Conservation (phyloP, 352 stramenopile genomes). For the Phytophthora cryptogea region DNA sequence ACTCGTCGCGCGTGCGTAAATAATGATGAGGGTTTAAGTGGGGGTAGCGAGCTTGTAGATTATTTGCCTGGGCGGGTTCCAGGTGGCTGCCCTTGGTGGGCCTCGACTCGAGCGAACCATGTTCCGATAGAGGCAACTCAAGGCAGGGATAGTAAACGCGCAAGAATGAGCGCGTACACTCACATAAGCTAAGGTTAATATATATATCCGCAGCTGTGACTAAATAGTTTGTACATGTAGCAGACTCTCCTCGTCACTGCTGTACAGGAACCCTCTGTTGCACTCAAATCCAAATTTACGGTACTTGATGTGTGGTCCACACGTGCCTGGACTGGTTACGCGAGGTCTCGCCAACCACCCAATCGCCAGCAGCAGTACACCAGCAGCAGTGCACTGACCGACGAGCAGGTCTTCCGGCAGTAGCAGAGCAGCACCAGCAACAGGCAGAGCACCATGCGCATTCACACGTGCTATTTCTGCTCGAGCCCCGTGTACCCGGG, state of each 20-base stretch:
- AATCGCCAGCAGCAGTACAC: slow-evolving; percentile 20
- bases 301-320: slow-evolving; percentile 21
- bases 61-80: slow-evolving; percentile 22
- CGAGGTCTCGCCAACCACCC: slow-evolving; percentile 26
- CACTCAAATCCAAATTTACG: slow-evolving; percentile 10
- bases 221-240: slow-evolving; percentile 1
- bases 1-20: slow-evolving; percentile 33
- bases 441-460: slow-evolving; percentile 84
- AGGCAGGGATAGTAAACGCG: slow-evolving; percentile 25
- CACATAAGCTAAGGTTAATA: slow-evolving; percentile 30
- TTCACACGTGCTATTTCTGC: slow-evolving; percentile 99
- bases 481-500: slow-evolving; percentile 99
- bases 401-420: slow-evolving; percentile 21
- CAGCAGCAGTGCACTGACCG: slow-evolving; percentile 11
- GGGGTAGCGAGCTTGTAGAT: slow-evolving; percentile 25
- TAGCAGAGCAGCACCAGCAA: slow-evolving; percentile 22
- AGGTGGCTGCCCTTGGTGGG: neutral
- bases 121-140: slow-evolving; percentile 15
- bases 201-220: slow-evolving; percentile 25
- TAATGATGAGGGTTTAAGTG: slow-evolving; percentile 6
- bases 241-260: neutral
- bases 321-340: slow-evolving; percentile 3
- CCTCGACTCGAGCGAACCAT: slow-evolving; percentile 15
- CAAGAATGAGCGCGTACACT: slow-evolving; percentile 30
- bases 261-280: neutral